These are phyloP conservation scores for Sclerotinia spermophila DNA, from an alignment of 2,329 filamentous ascomycete genomes.

Conservation along the genomic window DNA sequence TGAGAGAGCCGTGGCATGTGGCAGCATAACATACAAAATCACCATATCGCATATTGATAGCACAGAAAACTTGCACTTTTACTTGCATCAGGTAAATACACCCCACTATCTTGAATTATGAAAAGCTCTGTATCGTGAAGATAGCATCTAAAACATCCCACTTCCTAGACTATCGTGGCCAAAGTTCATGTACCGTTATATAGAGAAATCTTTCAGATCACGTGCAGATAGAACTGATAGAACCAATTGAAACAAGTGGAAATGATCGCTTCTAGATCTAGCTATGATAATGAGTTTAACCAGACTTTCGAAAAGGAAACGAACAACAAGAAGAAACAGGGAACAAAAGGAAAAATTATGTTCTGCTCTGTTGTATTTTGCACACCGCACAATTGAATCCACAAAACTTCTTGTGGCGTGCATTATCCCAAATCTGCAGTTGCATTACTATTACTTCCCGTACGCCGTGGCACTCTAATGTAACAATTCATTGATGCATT, in stretches of 20 bases:
- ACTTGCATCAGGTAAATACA: conserved; percentile 8
- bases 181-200: conserved; percentile 14
- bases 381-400: conserved; percentile 16
- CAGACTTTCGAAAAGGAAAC: conserved; percentile 4
- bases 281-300: background rate
- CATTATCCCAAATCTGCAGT: conserved; percentile 9
- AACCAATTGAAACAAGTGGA: background rate
- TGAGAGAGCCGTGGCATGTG: background rate
- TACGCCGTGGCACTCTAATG: background rate
- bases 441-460: background rate
- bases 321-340: conserved; percentile 9
- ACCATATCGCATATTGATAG: conserved; percentile 1
- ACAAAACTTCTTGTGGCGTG: conserved; percentile 1
- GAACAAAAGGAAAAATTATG: conserved; percentile 16
- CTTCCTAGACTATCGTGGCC: conserved; percentile 8
- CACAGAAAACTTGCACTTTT: background rate
- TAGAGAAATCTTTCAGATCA: conserved; percentile 1
- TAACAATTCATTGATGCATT: background rate
- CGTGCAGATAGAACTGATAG: background rate
- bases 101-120: conserved; percentile 4
- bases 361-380: background rate
- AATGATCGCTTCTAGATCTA: conserved; percentile 6
- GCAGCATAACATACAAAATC: conserved; percentile 9
- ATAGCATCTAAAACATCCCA: conserved; percentile 6
- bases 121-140: conserved; percentile 10